phyloP scores from a whole-genome alignment of 768 basidiomycete species.

The Phlebiopsis gigantea region DNA sequence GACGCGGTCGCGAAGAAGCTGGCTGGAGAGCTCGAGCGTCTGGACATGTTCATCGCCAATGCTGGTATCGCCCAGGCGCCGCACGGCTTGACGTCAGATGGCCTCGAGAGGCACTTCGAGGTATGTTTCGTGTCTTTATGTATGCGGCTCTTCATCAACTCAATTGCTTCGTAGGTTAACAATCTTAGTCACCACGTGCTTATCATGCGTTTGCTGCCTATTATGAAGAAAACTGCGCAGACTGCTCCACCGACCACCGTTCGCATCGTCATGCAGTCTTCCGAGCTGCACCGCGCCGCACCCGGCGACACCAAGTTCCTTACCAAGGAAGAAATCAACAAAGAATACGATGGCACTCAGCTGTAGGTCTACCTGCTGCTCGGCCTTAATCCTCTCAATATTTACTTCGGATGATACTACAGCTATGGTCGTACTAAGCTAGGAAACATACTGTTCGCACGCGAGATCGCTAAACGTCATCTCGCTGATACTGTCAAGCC shows the following conservation, averaged over 20 bases:
- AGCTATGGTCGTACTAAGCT: constrained; percentile 25
- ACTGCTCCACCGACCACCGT: constrained; percentile 19
- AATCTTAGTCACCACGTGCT: constrained; percentile 24
- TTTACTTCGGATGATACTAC: not conserved
- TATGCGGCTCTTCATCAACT: not conserved
- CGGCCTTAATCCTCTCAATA: not conserved
- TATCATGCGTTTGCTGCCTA: constrained; percentile 21
- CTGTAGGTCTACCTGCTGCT: constrained; percentile 16
- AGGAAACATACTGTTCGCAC: constrained; percentile 22
- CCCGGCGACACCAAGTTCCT: constrained; percentile 17
- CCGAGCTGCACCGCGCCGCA: constrained; percentile 23
- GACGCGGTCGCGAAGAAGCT: constrained; percentile 21
- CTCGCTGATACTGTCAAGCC: constrained; percentile 15
- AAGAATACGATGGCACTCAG: constrained; percentile 17
- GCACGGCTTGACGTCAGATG: constrained; percentile 21
- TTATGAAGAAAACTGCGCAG: constrained; percentile 24
- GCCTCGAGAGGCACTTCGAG: constrained; percentile 24
- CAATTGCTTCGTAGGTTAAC: constrained; percentile 19
- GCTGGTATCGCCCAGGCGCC: constrained; percentile 26
- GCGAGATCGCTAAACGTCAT: constrained; percentile 20
- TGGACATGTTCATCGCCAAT: constrained; percentile 26
- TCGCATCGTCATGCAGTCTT: constrained; percentile 26
- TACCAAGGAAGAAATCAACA: constrained; percentile 24
- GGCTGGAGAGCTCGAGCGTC: constrained; percentile 15
- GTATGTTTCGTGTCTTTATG: constrained; percentile 3